Evolutionary conservation across 306 rosid species (phyloP).

Genomic region (Dalbergia oliveri): DNA sequence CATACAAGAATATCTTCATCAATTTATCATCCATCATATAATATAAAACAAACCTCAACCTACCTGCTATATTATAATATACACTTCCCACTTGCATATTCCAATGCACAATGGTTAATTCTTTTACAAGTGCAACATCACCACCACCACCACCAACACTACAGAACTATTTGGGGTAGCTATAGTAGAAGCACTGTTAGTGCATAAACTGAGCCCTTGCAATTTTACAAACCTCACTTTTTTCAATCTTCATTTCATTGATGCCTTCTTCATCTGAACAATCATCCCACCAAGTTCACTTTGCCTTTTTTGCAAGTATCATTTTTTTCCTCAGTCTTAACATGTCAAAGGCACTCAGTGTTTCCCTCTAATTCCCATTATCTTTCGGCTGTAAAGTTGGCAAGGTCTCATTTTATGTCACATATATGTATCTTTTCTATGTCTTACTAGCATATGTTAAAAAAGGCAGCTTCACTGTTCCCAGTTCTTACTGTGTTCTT

Average conservation of each 20-base stretch:
- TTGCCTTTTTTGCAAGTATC: constrained; percentile 18
- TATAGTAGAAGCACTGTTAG: constrained; percentile 17
- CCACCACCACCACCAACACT: neutral
- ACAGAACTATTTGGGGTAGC: neutral
- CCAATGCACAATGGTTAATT: constrained; percentile 4
- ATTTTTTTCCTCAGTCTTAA: neutral
- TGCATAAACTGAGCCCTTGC: constrained; percentile 18
- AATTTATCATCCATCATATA: too few relatives aligned
- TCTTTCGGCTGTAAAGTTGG: constrained; percentile 46
- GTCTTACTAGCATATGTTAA: neutral
- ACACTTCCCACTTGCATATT: neutral
- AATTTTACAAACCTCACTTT: neutral
- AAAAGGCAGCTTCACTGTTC: constrained; percentile 33
- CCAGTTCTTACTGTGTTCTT: neutral
- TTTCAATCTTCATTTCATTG: neutral
- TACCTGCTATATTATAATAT: neutral
- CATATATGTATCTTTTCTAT: neutral
- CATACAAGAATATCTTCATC: too few relatives aligned
- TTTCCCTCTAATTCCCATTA: neutral
- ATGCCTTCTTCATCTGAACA: constrained; percentile 16
- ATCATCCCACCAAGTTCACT: neutral
- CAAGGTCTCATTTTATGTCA: constrained; percentile 19
- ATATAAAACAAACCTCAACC: constrained; percentile 7
- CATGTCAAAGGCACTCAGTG: constrained; percentile 23
- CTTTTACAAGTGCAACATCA: neutral